Evolutionary conservation across 345 rosid species (phyloP).

Genomic region (Ceriops tagal): DNA sequence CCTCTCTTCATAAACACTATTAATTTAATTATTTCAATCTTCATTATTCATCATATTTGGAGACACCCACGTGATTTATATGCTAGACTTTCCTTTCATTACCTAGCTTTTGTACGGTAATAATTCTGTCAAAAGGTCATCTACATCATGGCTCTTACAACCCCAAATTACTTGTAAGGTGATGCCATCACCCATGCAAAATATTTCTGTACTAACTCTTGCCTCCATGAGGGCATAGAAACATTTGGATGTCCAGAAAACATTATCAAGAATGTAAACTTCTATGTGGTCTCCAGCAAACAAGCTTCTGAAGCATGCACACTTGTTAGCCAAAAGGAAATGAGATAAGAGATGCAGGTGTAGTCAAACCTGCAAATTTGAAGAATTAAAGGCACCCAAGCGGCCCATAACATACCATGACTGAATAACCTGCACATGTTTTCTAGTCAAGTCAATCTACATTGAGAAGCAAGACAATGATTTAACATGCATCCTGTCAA

Average conservation of each 20-base stretch:
- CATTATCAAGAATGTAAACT: neutral
- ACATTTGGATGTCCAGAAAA: neutral
- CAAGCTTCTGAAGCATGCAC: neutral
- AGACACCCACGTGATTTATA: too few relatives aligned
- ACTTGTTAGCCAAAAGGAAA: neutral
- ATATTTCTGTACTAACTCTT: too few relatives aligned
- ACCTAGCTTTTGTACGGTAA: too few relatives aligned
- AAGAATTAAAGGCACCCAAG: slow-evolving; percentile 86
- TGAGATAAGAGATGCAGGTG: slow-evolving; percentile 6
- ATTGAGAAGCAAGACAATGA: neutral
- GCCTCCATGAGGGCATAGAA: too few relatives aligned
- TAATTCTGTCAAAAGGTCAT: too few relatives aligned
- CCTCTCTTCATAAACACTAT: too few relatives aligned
- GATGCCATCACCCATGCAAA: too few relatives aligned
- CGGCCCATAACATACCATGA: slow-evolving; percentile 98
- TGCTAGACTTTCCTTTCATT: too few relatives aligned
- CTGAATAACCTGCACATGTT: slow-evolving; percentile 61
- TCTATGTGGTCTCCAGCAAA: neutral
- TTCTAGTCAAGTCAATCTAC: neutral
- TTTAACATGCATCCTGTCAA: neutral
- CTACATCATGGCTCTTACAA: too few relatives aligned
- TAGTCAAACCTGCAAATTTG: slow-evolving; percentile 77
- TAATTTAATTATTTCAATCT: too few relatives aligned
- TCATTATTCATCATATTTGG: too few relatives aligned
- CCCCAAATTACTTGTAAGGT: too few relatives aligned